A percentile compares a stretch with the other conserved stretches of the same genome.
Conservation (phyloP, 176 grass and related monocot species). For the Carex myosuroides region DNA sequence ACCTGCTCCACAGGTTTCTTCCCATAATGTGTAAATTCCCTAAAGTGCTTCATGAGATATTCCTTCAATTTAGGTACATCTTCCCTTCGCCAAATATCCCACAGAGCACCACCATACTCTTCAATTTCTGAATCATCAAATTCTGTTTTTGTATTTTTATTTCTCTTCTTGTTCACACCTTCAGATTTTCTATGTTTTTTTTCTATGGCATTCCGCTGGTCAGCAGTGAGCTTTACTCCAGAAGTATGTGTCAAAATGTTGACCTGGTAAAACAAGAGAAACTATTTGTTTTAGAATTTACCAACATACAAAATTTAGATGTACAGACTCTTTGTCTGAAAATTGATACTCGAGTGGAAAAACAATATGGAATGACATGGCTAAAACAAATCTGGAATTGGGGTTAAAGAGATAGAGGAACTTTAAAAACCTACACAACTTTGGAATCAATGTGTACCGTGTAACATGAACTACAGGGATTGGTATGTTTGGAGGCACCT, state of each 20-base stretch:
- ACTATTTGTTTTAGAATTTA: background rate
- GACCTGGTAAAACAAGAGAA: slow-evolving; percentile 31
- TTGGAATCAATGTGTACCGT: background rate
- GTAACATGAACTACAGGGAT: background rate
- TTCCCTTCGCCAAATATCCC: slow-evolving; percentile 83
- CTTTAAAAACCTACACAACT: background rate
- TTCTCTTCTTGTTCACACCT: background rate
- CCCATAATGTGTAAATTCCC: slow-evolving; percentile 58
- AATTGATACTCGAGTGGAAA: background rate
- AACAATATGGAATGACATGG: background rate
- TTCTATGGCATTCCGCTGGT: slow-evolving; percentile 29
- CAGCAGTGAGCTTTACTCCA: slow-evolving; percentile 30
- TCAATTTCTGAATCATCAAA: slow-evolving; percentile 11
- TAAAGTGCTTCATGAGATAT: slow-evolving; percentile 60
- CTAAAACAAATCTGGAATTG: no score
- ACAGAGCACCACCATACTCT: slow-evolving; percentile 59
- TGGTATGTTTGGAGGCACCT: background rate
- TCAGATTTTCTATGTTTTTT: slow-evolving; percentile 8
- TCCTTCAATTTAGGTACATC: slow-evolving; percentile 63
- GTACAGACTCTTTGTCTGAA: background rate
- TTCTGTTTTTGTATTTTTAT: background rate
- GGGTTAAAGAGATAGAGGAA: no score
- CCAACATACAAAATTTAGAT: background rate
- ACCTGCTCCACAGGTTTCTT: slow-evolving; percentile 53
- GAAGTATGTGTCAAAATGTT: slow-evolving; percentile 83